Percentiles rank a stretch among this genome's conserved stretches.
phyloP scores from a whole-genome alignment of 2,329 filamentous ascomycete genomes.

The Pseudocercospora eumusae region DNA sequence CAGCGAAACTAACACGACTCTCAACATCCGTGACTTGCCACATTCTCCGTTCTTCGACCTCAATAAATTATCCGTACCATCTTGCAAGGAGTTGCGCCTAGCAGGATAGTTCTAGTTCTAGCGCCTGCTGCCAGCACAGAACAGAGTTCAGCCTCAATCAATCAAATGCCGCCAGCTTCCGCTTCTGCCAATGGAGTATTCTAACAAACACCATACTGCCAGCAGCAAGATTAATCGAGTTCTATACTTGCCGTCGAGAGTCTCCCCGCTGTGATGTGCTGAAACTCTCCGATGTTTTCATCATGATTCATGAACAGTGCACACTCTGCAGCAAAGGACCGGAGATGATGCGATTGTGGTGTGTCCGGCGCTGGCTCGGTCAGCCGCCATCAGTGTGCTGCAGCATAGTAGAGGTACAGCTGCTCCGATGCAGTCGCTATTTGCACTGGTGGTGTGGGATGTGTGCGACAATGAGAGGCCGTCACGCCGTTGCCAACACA shows the following conservation, averaged over 20 bases:
- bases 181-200: not conserved
- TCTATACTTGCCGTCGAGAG: too few species aligned
- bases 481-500: not conserved
- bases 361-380: not conserved
- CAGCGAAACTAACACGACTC: not conserved
- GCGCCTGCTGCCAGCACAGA: not conserved
- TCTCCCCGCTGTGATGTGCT: too few species aligned
- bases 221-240: too few species aligned
- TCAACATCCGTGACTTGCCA: not conserved
- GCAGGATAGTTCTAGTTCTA: too few species aligned
- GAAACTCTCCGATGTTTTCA: too few species aligned
- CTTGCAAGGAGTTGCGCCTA: not conserved
- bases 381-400: not conserved
- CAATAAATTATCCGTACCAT: not conserved
- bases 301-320: too few species aligned
- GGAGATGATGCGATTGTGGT: not conserved
- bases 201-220: not conserved
- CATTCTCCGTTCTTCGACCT: not conserved
- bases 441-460: slow-evolving; percentile 5
- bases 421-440: not conserved
- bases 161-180: slow-evolving; percentile 1
- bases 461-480: not conserved
- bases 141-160: not conserved
- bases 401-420: not conserved
- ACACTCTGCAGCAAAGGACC: not conserved